These are phyloP conservation scores for Phytophthora agathidicida DNA, from an alignment of 352 stramenopile species.

Conservation along the genomic window DNA sequence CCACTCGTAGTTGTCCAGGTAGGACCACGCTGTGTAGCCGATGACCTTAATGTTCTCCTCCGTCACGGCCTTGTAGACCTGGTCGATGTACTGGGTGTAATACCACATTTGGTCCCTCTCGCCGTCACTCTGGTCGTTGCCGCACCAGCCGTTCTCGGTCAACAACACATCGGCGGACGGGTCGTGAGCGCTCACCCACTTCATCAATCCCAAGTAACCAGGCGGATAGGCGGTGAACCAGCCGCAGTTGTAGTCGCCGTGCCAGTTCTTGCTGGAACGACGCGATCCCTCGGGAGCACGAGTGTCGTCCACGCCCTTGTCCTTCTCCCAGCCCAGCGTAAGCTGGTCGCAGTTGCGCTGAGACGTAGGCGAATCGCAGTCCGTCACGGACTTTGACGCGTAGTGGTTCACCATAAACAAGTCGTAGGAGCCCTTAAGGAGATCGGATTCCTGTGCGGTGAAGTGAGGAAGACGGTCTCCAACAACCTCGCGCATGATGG, in stretches of 20 bases:
- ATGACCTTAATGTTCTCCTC: slow-evolving; percentile 59
- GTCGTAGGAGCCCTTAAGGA: slow-evolving; percentile 89
- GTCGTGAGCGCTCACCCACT: slow-evolving; percentile 46
- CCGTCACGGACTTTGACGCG: slow-evolving; percentile 60
- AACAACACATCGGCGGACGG: slow-evolving; percentile 37
- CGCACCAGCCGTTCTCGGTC: slow-evolving; percentile 61
- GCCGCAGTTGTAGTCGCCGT: slow-evolving; percentile 47
- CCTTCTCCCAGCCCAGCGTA: slow-evolving; percentile 44
- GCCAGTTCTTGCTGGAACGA: slow-evolving; percentile 39
- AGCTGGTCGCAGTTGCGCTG: slow-evolving; percentile 37
- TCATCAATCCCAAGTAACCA: slow-evolving; percentile 51
- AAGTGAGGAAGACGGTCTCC: slow-evolving; percentile 89
- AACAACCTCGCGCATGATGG: slow-evolving; percentile 84
- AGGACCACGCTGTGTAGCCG: slow-evolving; percentile 93
- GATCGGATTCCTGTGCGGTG: slow-evolving; percentile 64
- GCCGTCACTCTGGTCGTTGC: slow-evolving; percentile 50
- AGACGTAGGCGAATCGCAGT: slow-evolving; percentile 51
- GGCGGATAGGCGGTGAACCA: slow-evolving; percentile 54
- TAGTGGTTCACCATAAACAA: slow-evolving; percentile 97
- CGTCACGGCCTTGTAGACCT: slow-evolving; percentile 56
- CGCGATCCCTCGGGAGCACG: slow-evolving; percentile 63
- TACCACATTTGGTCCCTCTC: slow-evolving; percentile 60
- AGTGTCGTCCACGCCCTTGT: slow-evolving; percentile 54
- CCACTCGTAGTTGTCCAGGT: slow-evolving; percentile 98
- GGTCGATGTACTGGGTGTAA: slow-evolving; percentile 44